Conservation (phyloP, 2,329 filamentous ascomycete species). For the Penicillium nordicum region DNA sequence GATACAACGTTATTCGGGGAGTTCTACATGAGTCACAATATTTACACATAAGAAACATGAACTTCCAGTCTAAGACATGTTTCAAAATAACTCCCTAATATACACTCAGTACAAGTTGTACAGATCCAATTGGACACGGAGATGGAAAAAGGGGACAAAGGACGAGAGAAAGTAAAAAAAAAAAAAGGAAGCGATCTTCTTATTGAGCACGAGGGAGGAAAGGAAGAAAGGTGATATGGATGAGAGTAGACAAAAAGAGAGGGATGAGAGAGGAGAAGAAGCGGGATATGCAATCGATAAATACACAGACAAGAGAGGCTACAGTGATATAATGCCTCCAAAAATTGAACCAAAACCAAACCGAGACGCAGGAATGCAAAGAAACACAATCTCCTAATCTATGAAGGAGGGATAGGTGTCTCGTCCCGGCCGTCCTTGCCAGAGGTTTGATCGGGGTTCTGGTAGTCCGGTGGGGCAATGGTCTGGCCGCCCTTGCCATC, state of each 20-base stretch:
- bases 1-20: background rate
- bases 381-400: conserved; percentile 1
- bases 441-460: conserved; percentile 44
- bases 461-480: conserved; percentile 50
- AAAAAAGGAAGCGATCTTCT: conserved; percentile 19
- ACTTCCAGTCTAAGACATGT: conserved; percentile 1
- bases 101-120: conserved; percentile 23
- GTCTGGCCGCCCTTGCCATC: conserved; percentile 51
- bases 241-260: conserved; percentile 12
- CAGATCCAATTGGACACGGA: conserved; percentile 2
- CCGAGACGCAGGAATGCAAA: conserved; percentile 14
- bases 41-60: background rate
- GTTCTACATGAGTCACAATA: background rate
- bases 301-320: conserved; percentile 24
- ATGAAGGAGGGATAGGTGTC: conserved; percentile 26
- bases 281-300: conserved; percentile 24
- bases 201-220: conserved; percentile 26
- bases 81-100: conserved; percentile 22
- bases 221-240: conserved; percentile 11
- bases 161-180: conserved; percentile 1
- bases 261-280: conserved; percentile 21
- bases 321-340: conserved; percentile 26
- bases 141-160: conserved; percentile 1
- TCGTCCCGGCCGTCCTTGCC: conserved; percentile 38
- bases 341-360: conserved; percentile 25